Conservation (phyloP, 306 rosid genomes). For the Malus fusca region DNA sequence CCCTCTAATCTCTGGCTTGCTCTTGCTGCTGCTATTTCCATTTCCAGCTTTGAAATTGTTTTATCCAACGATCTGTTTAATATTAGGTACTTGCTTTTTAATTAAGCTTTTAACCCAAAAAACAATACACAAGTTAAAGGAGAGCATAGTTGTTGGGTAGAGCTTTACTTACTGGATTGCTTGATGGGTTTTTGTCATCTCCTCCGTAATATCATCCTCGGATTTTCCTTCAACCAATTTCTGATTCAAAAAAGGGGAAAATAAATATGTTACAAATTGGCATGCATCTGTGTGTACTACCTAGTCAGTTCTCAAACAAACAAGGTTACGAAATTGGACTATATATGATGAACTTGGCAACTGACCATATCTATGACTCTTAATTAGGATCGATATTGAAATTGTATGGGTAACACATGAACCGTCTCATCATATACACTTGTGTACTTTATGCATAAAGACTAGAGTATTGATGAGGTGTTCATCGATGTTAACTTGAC, state of each 20-base stretch:
- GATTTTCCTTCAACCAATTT: conserved; percentile 58
- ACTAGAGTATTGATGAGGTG: no score
- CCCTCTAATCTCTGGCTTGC: conserved; percentile 24
- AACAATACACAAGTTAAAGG: no score
- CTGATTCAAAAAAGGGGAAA: conserved; percentile 12
- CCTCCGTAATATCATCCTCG: conserved; percentile 51
- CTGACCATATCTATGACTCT: no score
- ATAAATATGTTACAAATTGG: not conserved
- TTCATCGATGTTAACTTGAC: no score
- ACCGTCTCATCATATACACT: no score
- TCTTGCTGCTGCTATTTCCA: conserved; percentile 52
- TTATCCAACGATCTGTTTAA: conserved; percentile 57
- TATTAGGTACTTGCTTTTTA: no score
- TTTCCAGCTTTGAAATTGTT: conserved; percentile 64
- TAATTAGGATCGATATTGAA: no score
- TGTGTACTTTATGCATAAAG: no score
- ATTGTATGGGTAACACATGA: no score
- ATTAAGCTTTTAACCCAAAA: no score
- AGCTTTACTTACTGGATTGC: conserved; percentile 50
- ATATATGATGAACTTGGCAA: no score
- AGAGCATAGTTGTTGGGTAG: not conserved
- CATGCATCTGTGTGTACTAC: not conserved
- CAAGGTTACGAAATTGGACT: not conserved
- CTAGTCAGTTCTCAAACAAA: not conserved
- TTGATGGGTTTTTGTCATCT: conserved; percentile 73